Base-by-base conservation (phyloP, 2,329 filamentous ascomycete genomes). In the Hysterium pulicare region DNA sequence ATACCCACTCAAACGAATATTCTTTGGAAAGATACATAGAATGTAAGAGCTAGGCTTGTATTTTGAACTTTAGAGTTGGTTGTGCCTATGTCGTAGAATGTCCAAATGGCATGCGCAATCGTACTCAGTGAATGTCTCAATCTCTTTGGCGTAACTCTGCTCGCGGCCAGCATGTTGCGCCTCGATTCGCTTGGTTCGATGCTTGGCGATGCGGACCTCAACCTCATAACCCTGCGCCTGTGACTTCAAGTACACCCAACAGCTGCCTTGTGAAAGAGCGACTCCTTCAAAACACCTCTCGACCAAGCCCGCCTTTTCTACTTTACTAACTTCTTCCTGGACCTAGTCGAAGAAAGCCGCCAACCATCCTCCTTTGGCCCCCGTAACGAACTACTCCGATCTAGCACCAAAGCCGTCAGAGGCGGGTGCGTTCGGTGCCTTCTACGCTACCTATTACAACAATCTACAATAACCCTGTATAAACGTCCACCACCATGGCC, bases 401-500 rank as follows among this genome's bases (percentile, higher is more conserved):
- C 45, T 34, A 47, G 40, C 48, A 40, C 46, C 41, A 43, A 15
- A 36, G 33, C 42, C 38, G 47, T 38, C 47, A 42, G 41, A 49
- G 48, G 55, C 55, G 56, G 52, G 53, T 55, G 52, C 54, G 51
- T 32, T 48, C 50, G 46, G 51, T 50, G 47, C 54, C 51, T 41
- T 45, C 52, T 38, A 22, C 42, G 46, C 53, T 33, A 50, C 50
- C 47, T 42, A 42, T 44, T 45, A 49, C 36, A 43, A 32, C 38
- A 36, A 40, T 40, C 35, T 23, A 33, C 40, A 31, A 46, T 46
- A 32, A 40, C 32, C 49, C 38, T 36, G 38, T 31, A 26, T 47
- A 42, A 41, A 32, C 28, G 35, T 30, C 41, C 20, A 21, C 45
- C 59, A 68, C 51, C 53, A 98, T 98, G 93, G 90, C 93, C 63